Base-by-base conservation (phyloP, 345 rosid genomes). In the Eucalyptus fibrosa region DNA sequence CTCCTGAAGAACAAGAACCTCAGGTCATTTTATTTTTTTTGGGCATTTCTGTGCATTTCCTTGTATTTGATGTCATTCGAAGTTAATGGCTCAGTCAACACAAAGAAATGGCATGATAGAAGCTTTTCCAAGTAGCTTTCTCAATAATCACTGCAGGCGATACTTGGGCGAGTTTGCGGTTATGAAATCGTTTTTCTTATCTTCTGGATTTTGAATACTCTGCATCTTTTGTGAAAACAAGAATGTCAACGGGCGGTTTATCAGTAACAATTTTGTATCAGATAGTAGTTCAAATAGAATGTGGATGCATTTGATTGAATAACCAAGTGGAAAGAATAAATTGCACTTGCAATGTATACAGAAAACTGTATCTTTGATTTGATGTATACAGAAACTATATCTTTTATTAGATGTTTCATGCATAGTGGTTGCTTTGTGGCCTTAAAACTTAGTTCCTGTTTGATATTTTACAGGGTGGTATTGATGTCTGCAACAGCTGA, bases 401-500 rank as follows among this genome's bases (percentile, higher is more conserved):
- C 55, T 88, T 88, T 32, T 45, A 32, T 51, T 32, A 47, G 89
- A 37, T 23, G 15, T 47, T 77, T 40, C 85, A 11, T 77, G 15
- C 7, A 40, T 40, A 77, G 16, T 37, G 85, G 47, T 77, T 77
- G 47, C 85, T 23, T 77, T 77, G 85, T 40, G 47, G 85, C 47
- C 28, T 21, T 77, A 2, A 16, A 37, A 89, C 80, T 88, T 69
- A 11, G 67, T 42, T 44, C 26, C 56, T 89, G 80, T 44, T 65
- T 86, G 55, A 40, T 81, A 50, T 87, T 90, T 59, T 88, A 50
- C 95, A 97, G 99, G 97, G 92, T 97, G 92, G 97, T 97, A 60
- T 93, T 97, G 93, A 97, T 97, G 99, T 97, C 99, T 92, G 99
- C 99, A 89, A 97, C 99, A 88, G 98, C 98, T 90, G 99, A 97